These are phyloP conservation scores for Lepidium didymum DNA, from an alignment of 345 rosid species.

Conservation along the genomic window DNA sequence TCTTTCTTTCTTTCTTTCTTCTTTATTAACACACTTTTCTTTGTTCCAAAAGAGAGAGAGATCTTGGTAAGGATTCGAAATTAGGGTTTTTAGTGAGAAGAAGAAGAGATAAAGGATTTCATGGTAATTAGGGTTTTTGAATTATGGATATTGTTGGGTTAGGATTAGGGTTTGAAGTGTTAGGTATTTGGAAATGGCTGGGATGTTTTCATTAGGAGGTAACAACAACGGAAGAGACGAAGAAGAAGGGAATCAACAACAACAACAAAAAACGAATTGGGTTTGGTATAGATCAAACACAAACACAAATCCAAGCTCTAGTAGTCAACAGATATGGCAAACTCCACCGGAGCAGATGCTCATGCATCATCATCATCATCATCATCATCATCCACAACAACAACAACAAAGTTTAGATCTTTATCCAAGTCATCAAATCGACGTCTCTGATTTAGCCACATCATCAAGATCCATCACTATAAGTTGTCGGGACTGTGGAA, in stretches of 20 bases:
- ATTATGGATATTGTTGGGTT: constrained; percentile 22
- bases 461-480: constrained; percentile 30
- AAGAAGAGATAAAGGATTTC: not conserved
- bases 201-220: constrained; percentile 56
- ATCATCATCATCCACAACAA: constrained; percentile 18
- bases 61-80: not conserved
- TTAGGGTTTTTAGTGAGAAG: not conserved
- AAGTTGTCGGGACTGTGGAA: constrained; percentile 83
- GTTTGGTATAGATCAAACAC: constrained; percentile 42
- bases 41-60: constrained; percentile 10
- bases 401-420: constrained; percentile 55
- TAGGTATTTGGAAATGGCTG: constrained; percentile 46
- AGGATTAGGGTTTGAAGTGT: constrained; percentile 41
- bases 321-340: constrained; percentile 34
- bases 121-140: constrained; percentile 34
- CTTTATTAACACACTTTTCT: constrained; percentile 7
- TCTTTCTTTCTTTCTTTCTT: constrained; percentile 5
- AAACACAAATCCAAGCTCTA: constrained; percentile 24
- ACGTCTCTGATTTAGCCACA: constrained; percentile 38
- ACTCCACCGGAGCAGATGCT: constrained; percentile 44
- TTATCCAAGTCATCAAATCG: constrained; percentile 41
- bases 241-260: constrained; percentile 21
- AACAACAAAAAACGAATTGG: constrained; percentile 38
- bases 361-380: constrained; percentile 34
- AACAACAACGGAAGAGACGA: constrained; percentile 25